A percentile compares a stretch with the other conserved stretches of the same genome.
Conservation (phyloP, 257 asterid genomes). For the Petunia axillaris region DNA sequence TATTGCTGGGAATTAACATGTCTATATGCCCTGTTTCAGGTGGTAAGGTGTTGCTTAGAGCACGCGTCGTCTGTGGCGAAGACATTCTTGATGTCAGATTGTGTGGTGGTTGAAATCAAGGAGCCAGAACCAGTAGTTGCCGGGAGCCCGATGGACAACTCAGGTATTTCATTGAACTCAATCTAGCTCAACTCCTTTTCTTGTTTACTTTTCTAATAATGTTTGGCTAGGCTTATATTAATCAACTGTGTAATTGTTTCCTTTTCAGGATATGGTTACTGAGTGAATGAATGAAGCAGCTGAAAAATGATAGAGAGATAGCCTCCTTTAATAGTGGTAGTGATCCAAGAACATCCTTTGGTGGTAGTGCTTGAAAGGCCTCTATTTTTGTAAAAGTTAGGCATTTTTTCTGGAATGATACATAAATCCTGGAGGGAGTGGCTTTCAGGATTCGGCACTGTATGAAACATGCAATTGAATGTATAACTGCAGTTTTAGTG, state of each 20-base stretch:
- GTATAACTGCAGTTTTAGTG: background rate
- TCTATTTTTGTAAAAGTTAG: constrained; percentile 43
- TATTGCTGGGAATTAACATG: background rate
- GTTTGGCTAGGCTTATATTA: too few species aligned
- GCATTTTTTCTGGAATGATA: constrained; percentile 25
- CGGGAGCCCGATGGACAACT: constrained; percentile 94
- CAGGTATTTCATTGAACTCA: constrained; percentile 48
- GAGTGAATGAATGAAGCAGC: constrained; percentile 28
- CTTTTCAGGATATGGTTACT: constrained; percentile 77
- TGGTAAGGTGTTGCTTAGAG: constrained; percentile 94
- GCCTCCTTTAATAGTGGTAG: background rate
- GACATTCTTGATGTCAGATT: constrained; percentile 96
- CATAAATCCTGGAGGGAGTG: constrained; percentile 39
- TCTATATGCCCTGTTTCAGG: constrained; percentile 44
- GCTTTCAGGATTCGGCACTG: constrained; percentile 40
- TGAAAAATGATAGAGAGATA: constrained; percentile 19
- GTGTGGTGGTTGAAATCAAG: constrained; percentile 96
- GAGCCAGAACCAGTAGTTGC: constrained; percentile 74
- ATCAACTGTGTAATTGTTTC: background rate
- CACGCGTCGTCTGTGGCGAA: constrained; percentile 95
- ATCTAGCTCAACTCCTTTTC: background rate
- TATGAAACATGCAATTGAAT: constrained; percentile 21
- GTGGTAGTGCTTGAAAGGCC: constrained; percentile 13
- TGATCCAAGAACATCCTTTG: background rate
- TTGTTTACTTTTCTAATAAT: background rate